A percentile compares a stretch with the other conserved stretches of the same genome.
Evolutionary conservation across 345 rosid species (phyloP).

Genomic region (Linum lewisii): DNA sequence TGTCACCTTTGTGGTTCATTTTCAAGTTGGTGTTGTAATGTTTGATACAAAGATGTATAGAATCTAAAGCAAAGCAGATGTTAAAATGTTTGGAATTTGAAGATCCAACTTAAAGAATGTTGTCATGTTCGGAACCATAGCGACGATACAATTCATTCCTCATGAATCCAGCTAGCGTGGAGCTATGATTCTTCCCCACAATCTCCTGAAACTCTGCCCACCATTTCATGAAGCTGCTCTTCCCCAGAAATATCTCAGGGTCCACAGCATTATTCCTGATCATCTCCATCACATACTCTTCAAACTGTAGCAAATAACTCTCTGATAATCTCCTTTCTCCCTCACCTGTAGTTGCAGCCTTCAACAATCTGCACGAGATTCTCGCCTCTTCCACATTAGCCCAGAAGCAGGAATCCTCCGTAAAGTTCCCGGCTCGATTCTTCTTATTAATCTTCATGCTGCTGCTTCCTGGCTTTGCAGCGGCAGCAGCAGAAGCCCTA

Average conservation of each 20-base stretch:
- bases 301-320: conserved; percentile 22
- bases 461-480: neutral
- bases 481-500: too few relatives aligned
- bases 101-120: too few relatives aligned
- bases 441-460: conserved; percentile 10
- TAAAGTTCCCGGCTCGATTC: conserved; percentile 22
- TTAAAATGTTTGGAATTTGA: too few relatives aligned
- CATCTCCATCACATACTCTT: conserved; percentile 30
- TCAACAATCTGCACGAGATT: conserved; percentile 15
- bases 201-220: conserved; percentile 38
- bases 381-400: conserved; percentile 64
- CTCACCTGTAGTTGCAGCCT: conserved; percentile 4
- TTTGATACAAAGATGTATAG: too few relatives aligned
- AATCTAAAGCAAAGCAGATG: too few relatives aligned
- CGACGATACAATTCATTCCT: conserved; percentile 11
- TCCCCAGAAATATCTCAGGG: conserved; percentile 51
- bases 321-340: conserved; percentile 4
- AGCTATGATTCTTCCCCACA: conserved; percentile 10
- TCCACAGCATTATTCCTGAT: conserved; percentile 37
- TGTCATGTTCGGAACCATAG: conserved; percentile 17
- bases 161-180: conserved; percentile 34
- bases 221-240: conserved; percentile 66
- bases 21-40: too few relatives aligned
- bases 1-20: too few relatives aligned
- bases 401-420: conserved; percentile 80